phyloP scores from a whole-genome alignment of 345 rosid species.

The Rhodamnia rubescens region DNA sequence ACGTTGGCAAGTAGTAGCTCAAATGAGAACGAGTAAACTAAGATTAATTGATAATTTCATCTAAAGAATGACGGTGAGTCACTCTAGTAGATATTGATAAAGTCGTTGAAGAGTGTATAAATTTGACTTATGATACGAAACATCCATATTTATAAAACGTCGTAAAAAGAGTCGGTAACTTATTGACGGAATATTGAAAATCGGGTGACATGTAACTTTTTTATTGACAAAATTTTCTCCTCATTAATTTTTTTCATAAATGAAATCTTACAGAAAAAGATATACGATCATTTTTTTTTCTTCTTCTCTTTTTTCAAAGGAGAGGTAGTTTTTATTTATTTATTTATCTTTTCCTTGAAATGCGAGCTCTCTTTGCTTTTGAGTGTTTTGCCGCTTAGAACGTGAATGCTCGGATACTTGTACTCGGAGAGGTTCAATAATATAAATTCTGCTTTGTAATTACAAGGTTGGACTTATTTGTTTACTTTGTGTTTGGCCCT shows the following conservation, averaged over 20 bases:
- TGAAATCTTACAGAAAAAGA: background rate
- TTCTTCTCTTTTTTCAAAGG: background rate
- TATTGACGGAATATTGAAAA: background rate
- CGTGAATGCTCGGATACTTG: background rate
- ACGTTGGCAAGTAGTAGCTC: background rate
- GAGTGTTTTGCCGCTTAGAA: background rate
- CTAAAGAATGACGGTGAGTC: background rate
- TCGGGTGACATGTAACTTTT: background rate
- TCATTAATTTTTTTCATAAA: background rate
- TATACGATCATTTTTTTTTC: background rate
- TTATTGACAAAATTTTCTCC: background rate
- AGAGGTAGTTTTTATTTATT: background rate
- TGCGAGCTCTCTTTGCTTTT: background rate
- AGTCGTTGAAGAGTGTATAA: background rate
- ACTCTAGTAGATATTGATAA: background rate
- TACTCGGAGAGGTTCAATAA: background rate
- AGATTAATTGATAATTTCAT: background rate
- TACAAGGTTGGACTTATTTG: background rate
- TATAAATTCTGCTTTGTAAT: background rate
- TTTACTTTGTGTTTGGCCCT: background rate
- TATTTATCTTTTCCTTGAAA: background rate
- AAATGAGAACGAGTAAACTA: background rate
- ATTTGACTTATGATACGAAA: background rate
- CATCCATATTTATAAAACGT: background rate
- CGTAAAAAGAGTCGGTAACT: background rate